Evolutionary conservation across 1,139 yeast genomes (phyloP).

Genomic region (Groenewaldozyma sp.): DNA sequence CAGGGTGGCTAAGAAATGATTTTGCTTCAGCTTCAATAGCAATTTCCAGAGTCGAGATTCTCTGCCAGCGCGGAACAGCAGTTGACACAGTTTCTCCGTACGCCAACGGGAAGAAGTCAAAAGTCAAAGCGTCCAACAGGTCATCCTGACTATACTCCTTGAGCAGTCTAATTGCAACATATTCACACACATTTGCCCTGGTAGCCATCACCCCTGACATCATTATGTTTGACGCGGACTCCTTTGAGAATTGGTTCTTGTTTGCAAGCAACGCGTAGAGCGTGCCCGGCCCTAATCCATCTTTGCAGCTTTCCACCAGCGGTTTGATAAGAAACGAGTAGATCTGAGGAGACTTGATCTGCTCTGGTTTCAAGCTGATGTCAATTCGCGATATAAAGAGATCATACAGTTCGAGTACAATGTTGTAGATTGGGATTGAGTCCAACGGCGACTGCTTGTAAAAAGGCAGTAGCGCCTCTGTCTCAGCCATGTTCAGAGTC

Average conservation of each 20-base stretch:
- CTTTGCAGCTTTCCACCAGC: slow-evolving; percentile 27
- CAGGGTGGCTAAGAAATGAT: slow-evolving; percentile 47
- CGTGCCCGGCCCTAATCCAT: slow-evolving; percentile 26
- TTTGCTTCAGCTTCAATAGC: slow-evolving; percentile 49
- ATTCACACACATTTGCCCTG: slow-evolving; percentile 47
- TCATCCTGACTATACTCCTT: slow-evolving; percentile 42
- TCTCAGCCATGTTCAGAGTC: too few relatives aligned
- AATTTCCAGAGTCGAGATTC: slow-evolving; percentile 47
- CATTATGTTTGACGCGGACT: slow-evolving; percentile 41
- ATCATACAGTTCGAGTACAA: slow-evolving; percentile 26
- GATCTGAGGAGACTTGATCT: slow-evolving; percentile 46
- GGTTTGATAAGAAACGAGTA: slow-evolving; percentile 45
- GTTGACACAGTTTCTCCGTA: slow-evolving; percentile 21
- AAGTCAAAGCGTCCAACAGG: slow-evolving; percentile 35
- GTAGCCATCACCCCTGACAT: slow-evolving; percentile 42
- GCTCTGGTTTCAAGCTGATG: slow-evolving; percentile 46
- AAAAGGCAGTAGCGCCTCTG: slow-evolving; percentile 19
- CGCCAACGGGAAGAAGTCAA: slow-evolving; percentile 34
- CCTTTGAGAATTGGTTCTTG: slow-evolving; percentile 37
- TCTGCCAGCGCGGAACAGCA: slow-evolving; percentile 35
- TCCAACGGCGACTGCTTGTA: slow-evolving; percentile 26
- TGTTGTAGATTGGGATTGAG: slow-evolving; percentile 26
- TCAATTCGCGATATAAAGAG: slow-evolving; percentile 33
- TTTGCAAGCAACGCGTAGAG: slow-evolving; percentile 32
- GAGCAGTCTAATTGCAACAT: slow-evolving; percentile 44